Evolutionary conservation across 805 yeast species (phyloP), one percentile per base, ranked within the genome.

Genomic region (Blastobotrys mokoenaii): DNA sequence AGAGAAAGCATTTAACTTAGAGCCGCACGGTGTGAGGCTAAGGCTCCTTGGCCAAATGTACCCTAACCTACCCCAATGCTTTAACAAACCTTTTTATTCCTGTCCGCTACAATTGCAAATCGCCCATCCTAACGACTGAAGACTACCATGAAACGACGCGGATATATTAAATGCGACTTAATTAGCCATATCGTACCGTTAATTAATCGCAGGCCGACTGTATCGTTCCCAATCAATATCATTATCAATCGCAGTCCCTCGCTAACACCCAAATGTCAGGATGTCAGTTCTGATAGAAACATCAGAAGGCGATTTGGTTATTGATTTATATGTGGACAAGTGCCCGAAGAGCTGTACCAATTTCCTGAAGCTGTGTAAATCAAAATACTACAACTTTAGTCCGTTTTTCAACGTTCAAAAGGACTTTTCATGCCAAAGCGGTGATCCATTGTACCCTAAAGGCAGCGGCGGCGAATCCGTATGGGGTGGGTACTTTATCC

Each of bases 321-420:
- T 79, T 8, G 84, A 79, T 50, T 52, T 79, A 14, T 51, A 56
- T 40, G 46, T 53, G 4, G 56, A 66, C 7, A 53, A 57, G 5
- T 64, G 69, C 3, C 73, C 73, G 1, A 51, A 49, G 15, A 70
- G 70, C 34, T 60, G 72, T 29, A 58, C 54, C 44, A 74, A 74
- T 54, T 79, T 80, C 55, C 46, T 80, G 34, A 73, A 76, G 51
- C 65, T 79, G 10, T 77, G 84, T 62, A 67, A 72, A 54, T 51
- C 66, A 33, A 70, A 73, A 46, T 74, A 72, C 60, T 80, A 67
- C 62, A 70, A 76, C 39, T 74, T 72, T 52, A 60, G 72, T 14
- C 78, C 79, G 4, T 70, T 80, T 44, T 65, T 65, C 55, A 65
- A 71, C 46, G 54, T 78, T 3, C 64, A 64, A 36, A 61, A 59